These are phyloP conservation scores for Gnetum montanum DNA, from an alignment of 75 land plant genomes.

Conservation along the genomic window DNA sequence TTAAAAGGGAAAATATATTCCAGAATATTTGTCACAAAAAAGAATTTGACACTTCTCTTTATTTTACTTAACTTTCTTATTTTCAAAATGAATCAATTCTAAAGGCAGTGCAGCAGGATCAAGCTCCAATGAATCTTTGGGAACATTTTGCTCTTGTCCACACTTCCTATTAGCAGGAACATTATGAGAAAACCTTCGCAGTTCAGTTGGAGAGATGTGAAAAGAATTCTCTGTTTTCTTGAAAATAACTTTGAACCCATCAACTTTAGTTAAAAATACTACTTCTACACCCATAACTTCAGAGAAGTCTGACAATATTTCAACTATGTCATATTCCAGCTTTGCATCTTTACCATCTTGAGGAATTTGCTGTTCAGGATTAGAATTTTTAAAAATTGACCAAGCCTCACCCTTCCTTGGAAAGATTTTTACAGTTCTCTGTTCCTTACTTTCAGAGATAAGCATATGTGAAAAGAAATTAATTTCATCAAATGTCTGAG, in stretches of 20 bases:
- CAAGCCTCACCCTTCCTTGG: constrained; percentile 39
- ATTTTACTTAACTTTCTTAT: no score
- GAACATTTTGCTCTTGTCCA: constrained; percentile 23
- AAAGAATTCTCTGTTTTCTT: neutral
- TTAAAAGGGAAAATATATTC: no score
- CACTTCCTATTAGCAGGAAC: constrained; percentile 24
- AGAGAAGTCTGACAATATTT: constrained; percentile 29
- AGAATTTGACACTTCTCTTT: no score
- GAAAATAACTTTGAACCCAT: constrained; percentile 33
- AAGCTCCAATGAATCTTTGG: constrained; percentile 37
- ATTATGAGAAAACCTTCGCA: constrained; percentile 37
- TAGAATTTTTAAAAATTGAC: constrained; percentile 51
- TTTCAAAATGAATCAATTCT: constrained; percentile 1
- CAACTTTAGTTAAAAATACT: constrained; percentile 24
- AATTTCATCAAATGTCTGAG: constrained; percentile 11
- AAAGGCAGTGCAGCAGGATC: constrained; percentile 46
- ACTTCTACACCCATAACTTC: constrained; percentile 18
- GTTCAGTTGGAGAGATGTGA: constrained; percentile 14
- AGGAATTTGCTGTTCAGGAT: constrained; percentile 9
- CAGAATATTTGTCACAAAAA: no score
- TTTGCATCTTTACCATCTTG: constrained; percentile 2
- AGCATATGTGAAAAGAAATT: constrained; percentile 59
- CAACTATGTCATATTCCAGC: constrained; percentile 51
- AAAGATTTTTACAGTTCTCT: constrained; percentile 19
- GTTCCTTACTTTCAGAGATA: constrained; percentile 16